Conservation (phyloP, 345 rosid genomes). For the Syzygium oleosum region DNA sequence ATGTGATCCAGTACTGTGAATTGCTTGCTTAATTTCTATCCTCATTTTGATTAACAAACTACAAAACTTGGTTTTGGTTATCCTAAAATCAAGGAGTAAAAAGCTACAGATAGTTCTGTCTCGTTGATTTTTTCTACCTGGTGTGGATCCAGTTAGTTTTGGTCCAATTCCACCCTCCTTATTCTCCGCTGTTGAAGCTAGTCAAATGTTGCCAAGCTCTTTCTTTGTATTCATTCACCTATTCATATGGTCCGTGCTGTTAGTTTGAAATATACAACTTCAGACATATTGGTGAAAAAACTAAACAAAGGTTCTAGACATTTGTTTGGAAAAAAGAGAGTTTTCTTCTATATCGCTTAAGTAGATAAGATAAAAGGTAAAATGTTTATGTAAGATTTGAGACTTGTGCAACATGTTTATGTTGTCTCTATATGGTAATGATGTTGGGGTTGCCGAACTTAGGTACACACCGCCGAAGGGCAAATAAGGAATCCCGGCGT, state of each 20-base stretch:
- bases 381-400: neutral
- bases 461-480: too few relatives aligned
- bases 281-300: neutral
- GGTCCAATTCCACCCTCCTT: neutral
- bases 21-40: neutral
- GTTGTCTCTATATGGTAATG: too few relatives aligned
- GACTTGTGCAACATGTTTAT: neutral
- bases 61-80: neutral
- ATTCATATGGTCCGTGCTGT: neutral
- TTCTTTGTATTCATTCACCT: neutral
- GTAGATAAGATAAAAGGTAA: neutral
- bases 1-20: neutral
- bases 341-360: neutral
- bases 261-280: neutral
- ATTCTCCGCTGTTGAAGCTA: neutral
- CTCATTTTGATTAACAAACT: neutral
- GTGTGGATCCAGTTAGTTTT: neutral
- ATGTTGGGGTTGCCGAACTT: too few relatives aligned
- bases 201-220: neutral
- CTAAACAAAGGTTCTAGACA: neutral
- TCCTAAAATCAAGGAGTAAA: neutral
- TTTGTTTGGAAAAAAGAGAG: neutral
- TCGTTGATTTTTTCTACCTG: neutral
- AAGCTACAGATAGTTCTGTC: neutral
- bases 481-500: too few relatives aligned